Evolutionary conservation across 768 basidiomycete genomes (phyloP), one percentile per base, ranked within the genome.

Genomic region (Paxillus involutus): DNA sequence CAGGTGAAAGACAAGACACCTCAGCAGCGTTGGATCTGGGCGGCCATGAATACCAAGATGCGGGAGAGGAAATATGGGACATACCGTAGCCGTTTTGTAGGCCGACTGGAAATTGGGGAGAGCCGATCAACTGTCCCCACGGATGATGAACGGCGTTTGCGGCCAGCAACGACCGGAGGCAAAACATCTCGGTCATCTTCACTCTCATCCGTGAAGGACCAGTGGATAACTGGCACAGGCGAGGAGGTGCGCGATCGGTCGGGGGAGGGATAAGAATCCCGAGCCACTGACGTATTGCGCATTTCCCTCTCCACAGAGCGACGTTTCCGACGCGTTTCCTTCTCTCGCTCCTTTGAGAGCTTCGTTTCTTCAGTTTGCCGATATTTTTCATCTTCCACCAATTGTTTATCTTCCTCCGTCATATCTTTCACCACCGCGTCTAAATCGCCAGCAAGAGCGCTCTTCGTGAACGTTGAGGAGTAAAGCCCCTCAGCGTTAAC

Each of bases 401-500:
- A 19, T 6, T 37, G 13, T 29, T n/a, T 39, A 0, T 52, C 44
- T 29, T 47, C 24, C 4, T 61, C 58, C 0, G 66, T 67, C 43
- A 66, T 53, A 52, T 68, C 68, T 41, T 71, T 67, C 2, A 75
- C 65, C 26, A 64, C 57, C 0, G 52, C 36, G 14, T 71, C 70
- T 2, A 75, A 36, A 43, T 67, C 69, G 2, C 55, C 51, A 0
- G 68, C 69, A 4, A 75, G 51, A 0, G 58, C 50, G 5, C 72
- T 75, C 53, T 66, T 63, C 0, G 48, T 47, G 13, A 68, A 59
- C 13, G 59, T 59, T 1, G 69, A 61, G 0, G 60, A 55, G 52
- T 73, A 77, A 3, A 77, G 58, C 0, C 47, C 61, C 12, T 69
- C 63, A 0, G 71, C 70, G 0, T 24, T 41, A 0, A 49, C 51